A percentile compares a stretch with the other conserved stretches of the same genome.
These are phyloP conservation scores for Populus trichocarpa DNA, from an alignment of 441 rosid species.

Conservation along the genomic window DNA sequence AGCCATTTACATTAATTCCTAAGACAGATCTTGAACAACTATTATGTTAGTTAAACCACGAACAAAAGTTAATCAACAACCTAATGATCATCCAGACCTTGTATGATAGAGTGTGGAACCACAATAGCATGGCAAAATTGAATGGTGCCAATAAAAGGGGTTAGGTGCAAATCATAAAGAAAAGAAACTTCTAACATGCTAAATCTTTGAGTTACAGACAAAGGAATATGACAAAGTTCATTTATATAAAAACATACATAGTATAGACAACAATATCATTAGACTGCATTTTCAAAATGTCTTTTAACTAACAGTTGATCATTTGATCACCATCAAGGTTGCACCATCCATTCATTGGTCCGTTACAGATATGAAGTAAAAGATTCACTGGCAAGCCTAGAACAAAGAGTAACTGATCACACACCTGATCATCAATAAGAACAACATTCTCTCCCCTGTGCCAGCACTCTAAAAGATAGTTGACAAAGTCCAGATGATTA, in stretches of 20 bases:
- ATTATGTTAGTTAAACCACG: too few species aligned
- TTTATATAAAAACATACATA: too few species aligned
- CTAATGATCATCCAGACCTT: neutral
- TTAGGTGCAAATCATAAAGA: neutral
- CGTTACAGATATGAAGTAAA: neutral
- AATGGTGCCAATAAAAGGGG: neutral
- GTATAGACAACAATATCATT: neutral
- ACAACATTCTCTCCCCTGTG: constrained; percentile 36
- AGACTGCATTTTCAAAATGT: neutral
- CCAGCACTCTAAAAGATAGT: constrained; percentile 33
- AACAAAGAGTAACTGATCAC: constrained; percentile 13
- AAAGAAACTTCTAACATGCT: too few species aligned
- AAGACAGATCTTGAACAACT: too few species aligned
- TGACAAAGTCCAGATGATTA: constrained; percentile 26
- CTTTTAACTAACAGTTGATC: neutral
- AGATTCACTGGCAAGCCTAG: neutral
- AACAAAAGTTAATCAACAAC: neutral
- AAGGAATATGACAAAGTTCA: too few species aligned
- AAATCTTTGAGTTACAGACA: too few species aligned
- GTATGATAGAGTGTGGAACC: neutral
- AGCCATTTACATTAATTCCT: neutral
- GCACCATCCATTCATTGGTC: neutral
- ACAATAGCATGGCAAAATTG: neutral
- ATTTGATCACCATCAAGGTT: neutral
- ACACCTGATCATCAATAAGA: constrained; percentile 47